A percentile compares a stretch with the other conserved stretches of the same genome.
Conservation (phyloP, 169 alveolate genomes). For the Besnoitia besnoiti region DNA sequence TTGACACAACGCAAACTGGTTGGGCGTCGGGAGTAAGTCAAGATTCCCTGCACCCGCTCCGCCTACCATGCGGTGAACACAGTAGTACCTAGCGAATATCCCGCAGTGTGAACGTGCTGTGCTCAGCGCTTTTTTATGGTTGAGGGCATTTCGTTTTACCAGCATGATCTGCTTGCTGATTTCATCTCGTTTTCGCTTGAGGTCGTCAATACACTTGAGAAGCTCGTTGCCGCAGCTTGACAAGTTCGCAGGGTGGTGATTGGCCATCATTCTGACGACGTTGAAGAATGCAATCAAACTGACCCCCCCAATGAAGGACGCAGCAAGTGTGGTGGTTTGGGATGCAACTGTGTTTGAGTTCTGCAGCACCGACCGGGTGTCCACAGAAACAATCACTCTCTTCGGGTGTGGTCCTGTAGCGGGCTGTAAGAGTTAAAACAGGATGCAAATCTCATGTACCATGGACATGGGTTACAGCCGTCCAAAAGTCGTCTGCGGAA, state of each 20-base stretch:
- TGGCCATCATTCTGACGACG: constrained; percentile 40
- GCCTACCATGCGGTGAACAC: background rate
- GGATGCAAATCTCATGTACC: too few species aligned
- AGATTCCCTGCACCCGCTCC: background rate
- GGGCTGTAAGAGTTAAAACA: too few species aligned
- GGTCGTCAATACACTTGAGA: constrained; percentile 89
- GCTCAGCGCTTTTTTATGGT: background rate
- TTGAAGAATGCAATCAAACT: too few species aligned
- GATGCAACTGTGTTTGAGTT: too few species aligned
- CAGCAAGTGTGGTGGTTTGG: too few species aligned
- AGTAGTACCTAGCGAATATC: background rate
- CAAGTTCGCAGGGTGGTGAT: constrained; percentile 75
- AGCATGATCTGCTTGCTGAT: constrained; percentile 82
- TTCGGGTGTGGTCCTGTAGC: too few species aligned
- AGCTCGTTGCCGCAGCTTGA: constrained; percentile 90
- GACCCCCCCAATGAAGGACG: too few species aligned
- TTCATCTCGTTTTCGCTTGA: constrained; percentile 90
- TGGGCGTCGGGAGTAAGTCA: background rate
- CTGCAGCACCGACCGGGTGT: too few species aligned
- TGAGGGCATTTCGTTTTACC: background rate
- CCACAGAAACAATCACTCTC: too few species aligned
- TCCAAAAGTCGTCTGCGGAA: too few species aligned
- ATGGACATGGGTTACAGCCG: too few species aligned
- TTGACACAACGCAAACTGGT: too few species aligned
- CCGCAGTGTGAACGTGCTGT: background rate